Percentiles rank a stretch among this genome's conserved stretches.
Conservation (phyloP, 805 yeast species). For the Pichia pseudocactophila region DNA sequence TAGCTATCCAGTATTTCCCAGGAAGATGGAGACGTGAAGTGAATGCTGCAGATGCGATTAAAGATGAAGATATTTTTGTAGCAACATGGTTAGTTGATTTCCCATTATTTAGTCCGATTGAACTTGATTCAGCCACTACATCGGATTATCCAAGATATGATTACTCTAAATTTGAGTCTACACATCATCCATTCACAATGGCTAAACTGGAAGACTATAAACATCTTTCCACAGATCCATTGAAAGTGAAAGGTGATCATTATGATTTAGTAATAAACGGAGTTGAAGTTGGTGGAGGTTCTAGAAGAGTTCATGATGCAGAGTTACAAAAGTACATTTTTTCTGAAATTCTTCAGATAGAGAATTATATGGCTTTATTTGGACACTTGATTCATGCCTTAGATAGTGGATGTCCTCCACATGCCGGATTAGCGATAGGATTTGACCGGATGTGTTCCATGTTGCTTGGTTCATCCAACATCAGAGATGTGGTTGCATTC, state of each 20-base stretch:
- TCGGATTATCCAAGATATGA: constrained; percentile 54
- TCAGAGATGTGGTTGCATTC: constrained; percentile 90
- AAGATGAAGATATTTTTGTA: constrained; percentile 35
- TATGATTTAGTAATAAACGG: constrained; percentile 93
- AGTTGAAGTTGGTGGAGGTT: constrained; percentile 95
- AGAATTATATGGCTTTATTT: constrained; percentile 53
- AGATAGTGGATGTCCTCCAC: constrained; percentile 94
- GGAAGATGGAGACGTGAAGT: constrained; percentile 37
- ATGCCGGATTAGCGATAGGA: constrained; percentile 94
- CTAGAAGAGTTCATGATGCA: constrained; percentile 88
- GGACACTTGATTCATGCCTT: constrained; percentile 82
- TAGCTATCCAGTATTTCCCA: constrained; percentile 52
- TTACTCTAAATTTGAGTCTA: constrained; percentile 42
- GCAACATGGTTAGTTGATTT: constrained; percentile 87
- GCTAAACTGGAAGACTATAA: constrained; percentile 61
- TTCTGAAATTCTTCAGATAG: constrained; percentile 50
- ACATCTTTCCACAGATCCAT: constrained; percentile 43
- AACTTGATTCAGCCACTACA: constrained; percentile 20
- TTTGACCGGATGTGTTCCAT: constrained; percentile 90
- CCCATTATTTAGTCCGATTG: constrained; percentile 81
- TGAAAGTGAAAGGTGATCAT: constrained; percentile 76
- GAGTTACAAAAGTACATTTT: constrained; percentile 67
- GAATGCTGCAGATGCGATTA: constrained; percentile 10
- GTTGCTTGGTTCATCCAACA: constrained; percentile 67
- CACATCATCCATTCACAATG: constrained; percentile 99